Evolutionary conservation across 805 yeast genomes (phyloP).

Genomic region (Metschnikowia lachancei): DNA sequence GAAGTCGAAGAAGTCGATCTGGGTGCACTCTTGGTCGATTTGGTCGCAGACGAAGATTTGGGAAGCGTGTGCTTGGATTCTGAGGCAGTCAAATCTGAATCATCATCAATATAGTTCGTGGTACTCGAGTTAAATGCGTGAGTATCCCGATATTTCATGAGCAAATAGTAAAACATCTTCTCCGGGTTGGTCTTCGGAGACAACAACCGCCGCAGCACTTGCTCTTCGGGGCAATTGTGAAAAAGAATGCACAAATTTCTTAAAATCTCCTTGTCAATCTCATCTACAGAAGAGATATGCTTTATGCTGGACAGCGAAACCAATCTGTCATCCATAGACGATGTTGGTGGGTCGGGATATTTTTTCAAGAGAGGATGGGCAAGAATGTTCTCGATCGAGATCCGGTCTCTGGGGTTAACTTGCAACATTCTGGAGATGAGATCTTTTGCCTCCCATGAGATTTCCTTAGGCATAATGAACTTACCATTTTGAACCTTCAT

Average conservation of each 20-base stretch:
- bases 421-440: constrained; percentile 75
- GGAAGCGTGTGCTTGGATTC: constrained; percentile 33
- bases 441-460: constrained; percentile 84
- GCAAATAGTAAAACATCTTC: constrained; percentile 74
- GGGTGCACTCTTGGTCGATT: constrained; percentile 27
- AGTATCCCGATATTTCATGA: constrained; percentile 71
- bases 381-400: constrained; percentile 71
- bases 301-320: constrained; percentile 24
- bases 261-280: constrained; percentile 70
- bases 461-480: constrained; percentile 75
- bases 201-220: constrained; percentile 51
- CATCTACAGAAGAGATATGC: constrained; percentile 25
- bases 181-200: constrained; percentile 65
- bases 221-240: constrained; percentile 66
- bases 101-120: constrained; percentile 27
- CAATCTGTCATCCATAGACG: constrained; percentile 5
- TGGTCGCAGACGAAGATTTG: constrained; percentile 33
- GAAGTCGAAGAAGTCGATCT: constrained; percentile 24
- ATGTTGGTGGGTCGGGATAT: constrained; percentile 46
- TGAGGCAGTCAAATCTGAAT: constrained; percentile 23
- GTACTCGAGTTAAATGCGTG: constrained; percentile 37
- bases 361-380: constrained; percentile 78
- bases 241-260: constrained; percentile 75
- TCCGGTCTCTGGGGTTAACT: constrained; percentile 78
- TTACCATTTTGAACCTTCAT: constrained; percentile 89